Base-by-base conservation (phyloP, 768 basidiomycete genomes). In the Tylopilus vinaceipallidus region DNA sequence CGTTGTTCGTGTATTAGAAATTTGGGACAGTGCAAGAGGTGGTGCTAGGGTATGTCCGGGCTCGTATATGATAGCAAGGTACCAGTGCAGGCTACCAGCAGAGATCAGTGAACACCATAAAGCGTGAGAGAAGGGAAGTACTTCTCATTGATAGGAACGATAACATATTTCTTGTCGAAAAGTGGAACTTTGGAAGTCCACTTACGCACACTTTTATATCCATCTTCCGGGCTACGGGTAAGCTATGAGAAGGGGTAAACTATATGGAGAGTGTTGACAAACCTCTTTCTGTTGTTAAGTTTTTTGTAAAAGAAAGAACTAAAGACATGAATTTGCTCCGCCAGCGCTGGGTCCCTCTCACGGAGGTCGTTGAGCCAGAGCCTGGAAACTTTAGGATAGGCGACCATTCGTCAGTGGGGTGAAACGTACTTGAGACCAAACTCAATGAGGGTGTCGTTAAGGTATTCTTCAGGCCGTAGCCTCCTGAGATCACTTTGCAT, bases 221-320 rank as follows among this genome's bases (percentile, higher is more conserved):
- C 87, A 51, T 83, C 83, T 33, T 80, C 73, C 23, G 70, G 52
- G 47, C 79, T 81, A 58, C 58, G 34, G 47, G 50, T 17, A 56
- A 30, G 35, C 3, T 17, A 59, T 67, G 64, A 53, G 35, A 30
- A 17, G 8, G 22, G n/a, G 17, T 6, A 43, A 26, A 27, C 7
- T 19, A 13, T 12, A 49, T 37, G 27, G 27, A 56, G 29, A 33
- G 6, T 4, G 8, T 47, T 24, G 22, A 63, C 74, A 33, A 63
- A 84, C 83, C 75, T 80, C 64, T 81, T 87, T 56, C 34, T 70
- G 45, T 78, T 68, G 46, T 78, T 86, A 23, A 99, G 71, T 68
- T 97, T 95, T 74, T 95, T 91, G 75, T 95, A 98, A 70, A 99
- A 98, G 71, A 98, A 99, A 0, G 95, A 95, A 66, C 86, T 98